phyloP scores from a whole-genome alignment of 352 stramenopile species.

The Aphanomyces euteiches region DNA sequence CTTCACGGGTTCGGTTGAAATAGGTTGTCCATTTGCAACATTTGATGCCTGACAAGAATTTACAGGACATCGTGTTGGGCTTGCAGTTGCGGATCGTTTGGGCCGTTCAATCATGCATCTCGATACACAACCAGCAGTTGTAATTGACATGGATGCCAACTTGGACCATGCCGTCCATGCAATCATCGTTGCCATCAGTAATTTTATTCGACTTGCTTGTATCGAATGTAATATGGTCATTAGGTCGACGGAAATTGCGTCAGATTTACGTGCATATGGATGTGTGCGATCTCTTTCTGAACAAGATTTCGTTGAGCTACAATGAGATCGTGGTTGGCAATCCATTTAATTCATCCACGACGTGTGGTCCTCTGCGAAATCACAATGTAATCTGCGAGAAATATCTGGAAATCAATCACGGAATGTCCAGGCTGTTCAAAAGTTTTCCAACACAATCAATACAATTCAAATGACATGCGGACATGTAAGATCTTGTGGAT shows the following conservation, averaged over 20 bases:
- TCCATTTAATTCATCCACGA: conserved; percentile 69
- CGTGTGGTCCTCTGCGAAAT: conserved; percentile 76
- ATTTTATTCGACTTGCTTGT: conserved; percentile 22
- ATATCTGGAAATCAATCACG: not conserved
- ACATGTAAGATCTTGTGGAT: not conserved
- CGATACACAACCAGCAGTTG: conserved; percentile 90
- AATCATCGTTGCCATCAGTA: conserved; percentile 89
- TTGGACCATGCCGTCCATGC: conserved; percentile 86
- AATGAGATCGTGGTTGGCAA: conserved; percentile 83
- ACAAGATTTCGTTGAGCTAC: conserved; percentile 75
- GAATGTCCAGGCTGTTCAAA: not conserved
- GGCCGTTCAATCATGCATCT: conserved; percentile 89
- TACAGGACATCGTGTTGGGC: conserved; percentile 61
- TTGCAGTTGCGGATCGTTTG: conserved; percentile 81
- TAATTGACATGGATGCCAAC: conserved; percentile 88
- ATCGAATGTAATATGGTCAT: conserved; percentile 41
- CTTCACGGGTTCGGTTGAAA: conserved; percentile 86
- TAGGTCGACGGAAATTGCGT: conserved; percentile 88
- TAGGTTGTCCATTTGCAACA: conserved; percentile 38
- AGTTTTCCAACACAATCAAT: conserved; percentile 13
- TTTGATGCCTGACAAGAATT: not conserved
- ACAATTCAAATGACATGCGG: conserved; percentile 6
- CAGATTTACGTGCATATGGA: conserved; percentile 87
- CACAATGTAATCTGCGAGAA: not conserved
- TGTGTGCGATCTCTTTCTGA: conserved; percentile 85